These are phyloP conservation scores for Domatiomyces globalis DNA, from an alignment of 2,329 filamentous ascomycete species.

Conservation along the genomic window DNA sequence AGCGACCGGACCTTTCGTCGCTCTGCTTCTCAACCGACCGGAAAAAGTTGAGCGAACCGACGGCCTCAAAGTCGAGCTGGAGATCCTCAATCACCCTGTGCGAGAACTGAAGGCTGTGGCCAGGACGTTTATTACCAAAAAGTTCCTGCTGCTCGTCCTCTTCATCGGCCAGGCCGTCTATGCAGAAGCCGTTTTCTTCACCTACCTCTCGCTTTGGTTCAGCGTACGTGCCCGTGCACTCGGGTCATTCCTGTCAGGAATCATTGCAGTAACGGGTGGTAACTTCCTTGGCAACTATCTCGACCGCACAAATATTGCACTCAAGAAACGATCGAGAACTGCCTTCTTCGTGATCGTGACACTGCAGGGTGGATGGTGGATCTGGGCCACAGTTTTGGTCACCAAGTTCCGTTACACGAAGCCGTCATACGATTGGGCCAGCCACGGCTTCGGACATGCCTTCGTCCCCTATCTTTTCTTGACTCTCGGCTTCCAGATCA, in stretches of 20 bases:
- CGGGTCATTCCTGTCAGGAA: conserved; percentile 55
- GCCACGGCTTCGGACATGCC: conserved; percentile 47
- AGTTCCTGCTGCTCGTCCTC: conserved; percentile 50
- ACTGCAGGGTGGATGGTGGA: conserved; percentile 51
- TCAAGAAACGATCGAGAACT: conserved; percentile 40
- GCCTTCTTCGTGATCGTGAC: conserved; percentile 34
- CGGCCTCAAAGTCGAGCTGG: conserved; percentile 46
- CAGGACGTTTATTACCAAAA: conserved; percentile 44
- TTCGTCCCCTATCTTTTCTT: conserved; percentile 57
- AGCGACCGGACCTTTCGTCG: conserved; percentile 49
- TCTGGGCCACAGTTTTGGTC: conserved; percentile 54
- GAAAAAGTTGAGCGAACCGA: conserved; percentile 50
- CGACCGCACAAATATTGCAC: conserved; percentile 41
- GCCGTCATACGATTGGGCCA: conserved; percentile 53
- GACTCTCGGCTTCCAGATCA: conserved; percentile 54
- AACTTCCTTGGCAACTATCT: conserved; percentile 52
- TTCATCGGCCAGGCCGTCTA: conserved; percentile 60
- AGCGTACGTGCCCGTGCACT: conserved; percentile 54
- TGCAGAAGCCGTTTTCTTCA: conserved; percentile 58
- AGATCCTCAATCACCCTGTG: conserved; percentile 42
- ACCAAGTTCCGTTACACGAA: conserved; percentile 43
- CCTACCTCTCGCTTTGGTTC: conserved; percentile 55
- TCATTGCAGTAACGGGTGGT: conserved; percentile 50
- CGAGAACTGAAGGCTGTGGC: conserved; percentile 47
- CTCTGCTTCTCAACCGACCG: conserved; percentile 47